Evolutionary conservation across 2,329 filamentous ascomycete species (phyloP), one percentile per base, ranked within the genome.

Genomic region (Penicillium capsulatum): DNA sequence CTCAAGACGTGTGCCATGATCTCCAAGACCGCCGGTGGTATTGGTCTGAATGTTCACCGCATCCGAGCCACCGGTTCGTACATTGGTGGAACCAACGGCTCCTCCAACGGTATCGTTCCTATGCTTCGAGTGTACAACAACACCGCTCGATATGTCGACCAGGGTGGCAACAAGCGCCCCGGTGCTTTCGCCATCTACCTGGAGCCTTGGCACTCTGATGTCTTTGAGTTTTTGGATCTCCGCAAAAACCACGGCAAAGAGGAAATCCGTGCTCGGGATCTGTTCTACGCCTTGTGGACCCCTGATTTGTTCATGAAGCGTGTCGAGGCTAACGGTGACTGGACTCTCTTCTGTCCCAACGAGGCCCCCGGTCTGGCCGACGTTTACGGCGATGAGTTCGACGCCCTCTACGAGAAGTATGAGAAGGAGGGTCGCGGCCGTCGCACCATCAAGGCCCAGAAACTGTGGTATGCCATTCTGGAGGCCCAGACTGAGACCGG

Each of bases 61-160:
- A 98, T 98, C 59, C 89, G 92, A 68, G 87, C 92, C 47, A 98
- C 92, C 38, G 91, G 92, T 48, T 95, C 92, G 17, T 98, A 98
- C 72, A 98, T 98, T 68, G 87, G 86, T 47, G 92, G 92, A 60
- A 98, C 92, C 57, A 98, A 98, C 62, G 92, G 92, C 55, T 95
- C 91, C 42, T 98, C 92, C 40, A 98, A 98, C 63, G 92, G 92
- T 59, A 85, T 98, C 54, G 83, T 94, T 40, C 92, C 92, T 51
- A 97, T 98, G 92, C 84, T 98, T 26, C 86, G 92, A 52, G 92
- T 98, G 46, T 98, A 90, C 80, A 97, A 98, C 78, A 97, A 98
- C 77, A 98, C 92, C 47, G 92, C 92, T 45, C 83, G 92, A 68
- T 98, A 98, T 62, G 92, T 98, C 47, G 92, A 98, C 63, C 92